A percentile compares a stretch with the other conserved stretches of the same genome.
phyloP scores from a whole-genome alignment of 208 protist species.

The Leishmania tarentolae region DNA sequence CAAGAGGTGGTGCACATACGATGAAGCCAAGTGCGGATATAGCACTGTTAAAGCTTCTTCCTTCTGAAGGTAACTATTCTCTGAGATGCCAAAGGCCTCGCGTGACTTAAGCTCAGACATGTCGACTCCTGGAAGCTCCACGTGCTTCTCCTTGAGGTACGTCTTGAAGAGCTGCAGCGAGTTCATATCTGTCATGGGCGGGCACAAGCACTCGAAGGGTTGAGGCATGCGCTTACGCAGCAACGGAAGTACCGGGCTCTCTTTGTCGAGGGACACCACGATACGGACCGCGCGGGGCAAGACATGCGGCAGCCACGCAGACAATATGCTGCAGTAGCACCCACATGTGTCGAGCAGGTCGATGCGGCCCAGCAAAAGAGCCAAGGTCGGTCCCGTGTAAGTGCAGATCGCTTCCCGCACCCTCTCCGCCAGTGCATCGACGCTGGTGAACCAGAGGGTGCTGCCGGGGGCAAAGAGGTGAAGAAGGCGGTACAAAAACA shows the following conservation, averaged over 20 bases:
- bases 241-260: slow-evolving; percentile 62
- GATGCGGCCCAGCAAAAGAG: slow-evolving; percentile 59
- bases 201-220: slow-evolving; percentile 79
- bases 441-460: slow-evolving; percentile 39
- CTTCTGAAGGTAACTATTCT: slow-evolving; percentile 74
- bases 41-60: slow-evolving; percentile 52
- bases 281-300: slow-evolving; percentile 59
- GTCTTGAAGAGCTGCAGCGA: slow-evolving; percentile 49
- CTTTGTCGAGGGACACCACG: slow-evolving; percentile 67
- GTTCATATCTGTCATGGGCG: slow-evolving; percentile 51
- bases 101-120: slow-evolving; percentile 18
- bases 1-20: slow-evolving; percentile 53
- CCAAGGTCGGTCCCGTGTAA: slow-evolving; percentile 57
- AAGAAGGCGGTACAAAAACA: slow-evolving; percentile 68
- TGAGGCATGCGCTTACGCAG: slow-evolving; percentile 75
- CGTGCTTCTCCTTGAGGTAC: slow-evolving; percentile 27
- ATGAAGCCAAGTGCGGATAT: slow-evolving; percentile 59
- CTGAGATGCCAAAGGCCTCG: slow-evolving; percentile 49
- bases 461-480: slow-evolving; percentile 38
- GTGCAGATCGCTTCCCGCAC: slow-evolving; percentile 51
- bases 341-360: slow-evolving; percentile 66
- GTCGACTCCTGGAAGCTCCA: slow-evolving; percentile 50
- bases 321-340: slow-evolving; percentile 31
- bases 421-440: slow-evolving; percentile 40
- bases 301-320: slow-evolving; percentile 75